Base-by-base conservation (phyloP, 352 stramenopile genomes). In the Aphanomyces euteiches region DNA sequence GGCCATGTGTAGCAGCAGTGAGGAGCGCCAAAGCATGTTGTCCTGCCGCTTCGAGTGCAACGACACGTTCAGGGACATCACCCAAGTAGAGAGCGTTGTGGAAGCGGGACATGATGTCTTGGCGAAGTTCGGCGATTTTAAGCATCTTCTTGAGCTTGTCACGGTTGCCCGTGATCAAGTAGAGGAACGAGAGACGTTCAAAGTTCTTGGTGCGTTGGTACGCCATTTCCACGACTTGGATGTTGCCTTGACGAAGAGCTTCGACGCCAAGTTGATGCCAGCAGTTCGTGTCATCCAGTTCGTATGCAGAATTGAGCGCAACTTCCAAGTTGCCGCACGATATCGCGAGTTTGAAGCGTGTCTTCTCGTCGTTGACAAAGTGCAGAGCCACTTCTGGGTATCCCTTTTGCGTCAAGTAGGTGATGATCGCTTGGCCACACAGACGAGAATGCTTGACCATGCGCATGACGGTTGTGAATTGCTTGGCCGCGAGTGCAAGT, bases 151-250 rank as follows among this genome's bases (percentile, higher is more conserved):
- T 88, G 10, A 99, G 88, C 82, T 99, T 99, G 70, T 99, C 97
- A 47, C 88, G 96, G 81, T 99, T 98, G 65, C 98, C 98, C 56
- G 97, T 99, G 48, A 99, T 90, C 17, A 99, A 83, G 82, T 99
- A 99, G 39, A 99, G 79, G 81, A 99, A 99, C 60, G 91, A 98
- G 15, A 99, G 82, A n/a, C 96, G 93, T 75, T 99, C 97, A 76
- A 99, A 99, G 84, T 99, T 98, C 79, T 99, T 99, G 36, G 97
- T 99, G 48, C 96, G 92, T 86, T 99, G 97, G 76, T 99, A 99
- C 43, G 95, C 96, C 96, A 99, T 99, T 79, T 99, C 97, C 38
- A 99, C 98, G 73, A 99, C 96, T 78, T 98, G 89, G 70, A 98
- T 96, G 77, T 99, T 99, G 71, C 98, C 98, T 82, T 99, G 97